Evolutionary conservation across 495 filamentous ascomycete species (phyloP).

Genomic region (Parathielavia appendiculata): DNA sequence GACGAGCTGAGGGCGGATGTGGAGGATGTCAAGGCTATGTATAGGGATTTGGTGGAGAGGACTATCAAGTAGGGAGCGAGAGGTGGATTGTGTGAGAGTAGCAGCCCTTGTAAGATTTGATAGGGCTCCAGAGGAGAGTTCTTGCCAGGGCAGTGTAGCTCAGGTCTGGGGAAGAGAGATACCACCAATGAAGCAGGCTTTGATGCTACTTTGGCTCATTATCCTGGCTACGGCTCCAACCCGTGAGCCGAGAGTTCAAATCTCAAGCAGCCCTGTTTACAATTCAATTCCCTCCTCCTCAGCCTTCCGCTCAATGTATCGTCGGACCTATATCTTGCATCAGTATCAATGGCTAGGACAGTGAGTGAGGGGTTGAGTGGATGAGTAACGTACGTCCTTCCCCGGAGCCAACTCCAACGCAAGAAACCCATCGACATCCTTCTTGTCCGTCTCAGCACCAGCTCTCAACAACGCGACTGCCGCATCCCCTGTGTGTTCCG

Average conservation of each 20-base stretch:
- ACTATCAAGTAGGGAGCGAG: slow-evolving; percentile 51
- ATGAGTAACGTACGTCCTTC: slow-evolving; percentile 38
- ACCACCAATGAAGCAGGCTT: slow-evolving; percentile 3
- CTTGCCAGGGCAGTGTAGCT: neutral
- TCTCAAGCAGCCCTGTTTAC: slow-evolving; percentile 10
- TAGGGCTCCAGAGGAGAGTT: neutral
- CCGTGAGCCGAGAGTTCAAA: neutral
- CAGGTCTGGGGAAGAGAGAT: neutral
- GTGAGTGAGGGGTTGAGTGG: neutral
- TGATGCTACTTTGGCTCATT: neutral
- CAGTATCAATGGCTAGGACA: neutral
- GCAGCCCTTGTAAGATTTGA: too few species aligned
- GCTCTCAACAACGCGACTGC: slow-evolving; percentile 76
- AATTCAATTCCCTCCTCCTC: slow-evolving; percentile 82
- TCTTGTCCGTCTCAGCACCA: slow-evolving; percentile 77
- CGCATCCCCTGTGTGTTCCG: slow-evolving; percentile 53
- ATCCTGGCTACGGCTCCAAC: slow-evolving; percentile 3
- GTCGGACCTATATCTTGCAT: slow-evolving; percentile 49
- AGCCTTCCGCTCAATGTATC: slow-evolving; percentile 72
- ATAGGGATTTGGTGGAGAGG: slow-evolving; percentile 82
- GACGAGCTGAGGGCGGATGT: slow-evolving; percentile 88
- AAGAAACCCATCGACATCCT: slow-evolving; percentile 63
- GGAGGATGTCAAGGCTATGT: slow-evolving; percentile 88
- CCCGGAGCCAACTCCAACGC: slow-evolving; percentile 84
- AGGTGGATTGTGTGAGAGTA: neutral